These are phyloP conservation scores for Gloeostereum incarnatum DNA, from an alignment of 768 basidiomycete genomes.

Conservation along the genomic window DNA sequence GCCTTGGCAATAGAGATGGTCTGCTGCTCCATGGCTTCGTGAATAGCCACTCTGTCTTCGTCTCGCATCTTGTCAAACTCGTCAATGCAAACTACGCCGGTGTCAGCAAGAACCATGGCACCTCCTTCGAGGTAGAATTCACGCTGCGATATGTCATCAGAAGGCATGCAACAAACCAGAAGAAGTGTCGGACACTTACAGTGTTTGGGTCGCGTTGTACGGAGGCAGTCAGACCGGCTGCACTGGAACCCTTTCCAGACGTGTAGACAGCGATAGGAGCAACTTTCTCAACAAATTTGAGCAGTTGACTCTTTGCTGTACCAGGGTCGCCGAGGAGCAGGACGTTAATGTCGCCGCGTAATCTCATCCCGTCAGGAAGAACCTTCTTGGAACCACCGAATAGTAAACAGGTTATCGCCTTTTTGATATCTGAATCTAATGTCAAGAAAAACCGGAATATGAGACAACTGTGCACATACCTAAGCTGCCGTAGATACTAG, in stretches of 20 bases:
- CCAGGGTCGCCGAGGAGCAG: slow-evolving; percentile 94
- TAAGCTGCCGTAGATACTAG: slow-evolving; percentile 92
- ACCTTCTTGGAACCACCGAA: slow-evolving; percentile 98
- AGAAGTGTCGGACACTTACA: slow-evolving; percentile 30
- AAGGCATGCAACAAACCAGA: background rate
- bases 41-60: slow-evolving; percentile 97
- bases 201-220: slow-evolving; percentile 96
- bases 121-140: slow-evolving; percentile 99
- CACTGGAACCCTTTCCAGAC: slow-evolving; percentile 96
- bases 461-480: slow-evolving; percentile 37
- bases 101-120: slow-evolving; percentile 98
- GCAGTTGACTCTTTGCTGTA: slow-evolving; percentile 94
- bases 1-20: slow-evolving; percentile 99
- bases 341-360: slow-evolving; percentile 97
- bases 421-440: slow-evolving; percentile 80
- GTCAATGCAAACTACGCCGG: slow-evolving; percentile 97
- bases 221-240: slow-evolving; percentile 95
- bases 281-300: slow-evolving; percentile 99
- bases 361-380: slow-evolving; percentile 92
- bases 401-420: slow-evolving; percentile 91
- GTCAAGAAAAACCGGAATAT: slow-evolving; percentile 7
- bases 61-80: slow-evolving; percentile 99
- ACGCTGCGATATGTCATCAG: slow-evolving; percentile 39
- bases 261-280: slow-evolving; percentile 98
- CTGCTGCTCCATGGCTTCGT: slow-evolving; percentile 99